These are phyloP conservation scores for Crepidotus variabilis DNA, from an alignment of 768 basidiomycete species.

Conservation along the genomic window DNA sequence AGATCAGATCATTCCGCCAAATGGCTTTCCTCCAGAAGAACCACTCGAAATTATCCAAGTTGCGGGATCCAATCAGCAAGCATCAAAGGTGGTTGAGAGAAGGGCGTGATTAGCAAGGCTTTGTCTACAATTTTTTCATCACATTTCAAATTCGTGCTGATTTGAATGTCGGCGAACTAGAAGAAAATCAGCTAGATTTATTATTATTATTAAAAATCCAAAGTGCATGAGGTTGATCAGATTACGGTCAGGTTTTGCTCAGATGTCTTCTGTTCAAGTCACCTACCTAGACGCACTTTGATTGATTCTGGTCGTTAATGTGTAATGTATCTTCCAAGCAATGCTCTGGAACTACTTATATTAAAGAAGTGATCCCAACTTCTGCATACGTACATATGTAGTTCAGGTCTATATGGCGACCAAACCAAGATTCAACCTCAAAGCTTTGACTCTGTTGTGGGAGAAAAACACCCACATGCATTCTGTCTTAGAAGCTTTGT, in stretches of 20 bases:
- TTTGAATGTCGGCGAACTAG: background rate
- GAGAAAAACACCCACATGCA: background rate
- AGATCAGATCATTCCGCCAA: background rate
- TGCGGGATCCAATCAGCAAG: background rate
- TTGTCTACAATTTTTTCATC: background rate
- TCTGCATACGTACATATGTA: too few species aligned
- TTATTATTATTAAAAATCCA: too few species aligned
- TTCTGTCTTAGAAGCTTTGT: slow-evolving; percentile 58
- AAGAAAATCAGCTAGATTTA: slow-evolving; percentile 45
- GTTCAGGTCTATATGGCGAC: slow-evolving; percentile 55
- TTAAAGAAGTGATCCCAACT: slow-evolving; percentile 60
- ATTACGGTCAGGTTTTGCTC: slow-evolving; percentile 52
- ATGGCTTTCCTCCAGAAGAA: background rate
- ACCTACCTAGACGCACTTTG: slow-evolving; percentile 18
- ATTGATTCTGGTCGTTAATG: slow-evolving; percentile 51
- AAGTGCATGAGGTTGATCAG: slow-evolving; percentile 59
- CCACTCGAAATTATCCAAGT: background rate
- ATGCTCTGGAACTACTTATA: background rate
- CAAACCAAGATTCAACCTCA: slow-evolving; percentile 43
- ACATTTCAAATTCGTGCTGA: background rate
- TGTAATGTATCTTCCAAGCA: slow-evolving; percentile 18
- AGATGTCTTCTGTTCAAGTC: slow-evolving; percentile 47
- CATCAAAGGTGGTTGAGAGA: background rate
- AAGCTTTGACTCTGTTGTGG: background rate
- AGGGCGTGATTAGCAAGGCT: background rate